Conservation (phyloP, 2,329 filamentous ascomycete genomes). For the Didymosphaeria variabile region DNA sequence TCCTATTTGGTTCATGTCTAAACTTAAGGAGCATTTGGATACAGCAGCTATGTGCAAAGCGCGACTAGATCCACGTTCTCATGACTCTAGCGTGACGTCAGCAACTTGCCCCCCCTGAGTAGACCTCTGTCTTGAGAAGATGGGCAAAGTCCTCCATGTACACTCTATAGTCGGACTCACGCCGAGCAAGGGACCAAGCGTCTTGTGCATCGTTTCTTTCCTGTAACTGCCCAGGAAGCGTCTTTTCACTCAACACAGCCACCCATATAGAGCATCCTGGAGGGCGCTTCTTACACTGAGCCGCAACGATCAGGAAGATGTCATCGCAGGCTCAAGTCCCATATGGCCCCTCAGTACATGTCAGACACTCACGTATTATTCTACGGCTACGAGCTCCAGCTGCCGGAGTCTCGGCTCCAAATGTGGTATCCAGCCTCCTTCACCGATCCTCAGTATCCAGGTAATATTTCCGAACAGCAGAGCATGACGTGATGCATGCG, state of each 20-base stretch:
- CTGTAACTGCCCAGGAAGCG: too few relatives aligned
- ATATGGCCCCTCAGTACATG: not conserved
- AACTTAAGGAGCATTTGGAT: too few relatives aligned
- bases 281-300: not conserved
- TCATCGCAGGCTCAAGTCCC: not conserved
- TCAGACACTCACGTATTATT: not conserved
- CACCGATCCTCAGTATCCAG: not conserved
- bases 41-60: too few relatives aligned
- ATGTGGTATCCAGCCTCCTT: constrained; percentile 1
- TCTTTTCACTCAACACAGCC: too few relatives aligned
- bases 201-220: too few relatives aligned
- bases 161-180: too few relatives aligned
- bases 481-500: not conserved
- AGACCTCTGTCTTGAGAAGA: too few relatives aligned
- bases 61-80: not conserved
- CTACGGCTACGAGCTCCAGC: not conserved
- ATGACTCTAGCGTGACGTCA: not conserved
- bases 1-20: not conserved
- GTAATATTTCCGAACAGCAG: not conserved
- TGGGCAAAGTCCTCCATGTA: too few relatives aligned
- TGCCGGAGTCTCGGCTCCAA: not conserved
- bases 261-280: not conserved
- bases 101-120: not conserved
- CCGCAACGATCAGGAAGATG: not conserved
- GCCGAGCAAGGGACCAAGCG: too few relatives aligned